phyloP scores from a whole-genome alignment of 1,139 yeast genomes.

The Spathaspora sp. region DNA sequence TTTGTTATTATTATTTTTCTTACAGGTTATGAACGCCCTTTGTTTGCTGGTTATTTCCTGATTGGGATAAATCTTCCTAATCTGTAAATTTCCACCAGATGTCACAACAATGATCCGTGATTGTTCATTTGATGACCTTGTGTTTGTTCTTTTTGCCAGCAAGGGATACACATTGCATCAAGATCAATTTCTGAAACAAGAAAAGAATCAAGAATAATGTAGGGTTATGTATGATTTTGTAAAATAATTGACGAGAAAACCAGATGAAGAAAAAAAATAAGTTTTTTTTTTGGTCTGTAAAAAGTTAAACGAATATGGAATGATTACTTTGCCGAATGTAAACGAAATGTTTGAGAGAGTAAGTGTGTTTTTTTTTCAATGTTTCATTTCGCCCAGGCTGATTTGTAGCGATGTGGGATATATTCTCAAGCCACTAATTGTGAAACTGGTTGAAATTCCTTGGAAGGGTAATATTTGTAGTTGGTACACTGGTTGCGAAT shows the following conservation, averaged over 20 bases:
- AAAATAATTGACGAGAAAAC: not conserved
- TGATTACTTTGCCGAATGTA: not conserved
- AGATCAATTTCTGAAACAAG: not conserved
- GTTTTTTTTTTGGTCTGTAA: not conserved
- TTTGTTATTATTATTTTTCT: too few species aligned
- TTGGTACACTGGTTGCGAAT: not conserved
- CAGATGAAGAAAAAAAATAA: not conserved
- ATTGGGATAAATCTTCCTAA: constrained; percentile 1
- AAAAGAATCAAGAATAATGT: not conserved
- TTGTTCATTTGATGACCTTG: not conserved
- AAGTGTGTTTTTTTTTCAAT: not conserved
- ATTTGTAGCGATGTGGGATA: too few species aligned
- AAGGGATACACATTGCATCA: not conserved
- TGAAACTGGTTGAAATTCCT: not conserved
- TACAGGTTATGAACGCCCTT: constrained; percentile 3
- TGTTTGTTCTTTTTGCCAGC: not conserved
- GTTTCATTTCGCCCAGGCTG: not conserved
- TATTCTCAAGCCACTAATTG: too few species aligned
- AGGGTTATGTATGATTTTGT: not conserved
- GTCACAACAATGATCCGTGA: not conserved
- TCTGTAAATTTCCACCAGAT: not conserved
- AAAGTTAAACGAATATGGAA: not conserved
- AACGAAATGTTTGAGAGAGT: not conserved
- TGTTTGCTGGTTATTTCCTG: constrained; percentile 5
- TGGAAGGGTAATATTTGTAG: too few species aligned